These are phyloP conservation scores for Nitzschia palea DNA, from an alignment of 108 stramenopile genomes.

Conservation along the genomic window DNA sequence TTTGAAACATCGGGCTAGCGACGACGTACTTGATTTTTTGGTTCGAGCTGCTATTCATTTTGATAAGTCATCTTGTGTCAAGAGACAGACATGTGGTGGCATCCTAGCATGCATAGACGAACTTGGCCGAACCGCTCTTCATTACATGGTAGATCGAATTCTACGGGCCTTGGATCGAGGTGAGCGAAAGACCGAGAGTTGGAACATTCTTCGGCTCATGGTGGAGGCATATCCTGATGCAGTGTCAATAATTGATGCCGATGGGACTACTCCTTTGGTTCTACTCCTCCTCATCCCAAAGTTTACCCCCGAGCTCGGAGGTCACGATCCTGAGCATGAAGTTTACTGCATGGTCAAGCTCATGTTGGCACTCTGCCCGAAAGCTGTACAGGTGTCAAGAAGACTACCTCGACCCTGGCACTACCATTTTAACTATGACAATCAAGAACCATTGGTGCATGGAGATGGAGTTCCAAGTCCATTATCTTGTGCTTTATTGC, in stretches of 20 bases:
- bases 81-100: background rate
- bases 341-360: slow-evolving; percentile 8
- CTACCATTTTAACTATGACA: background rate
- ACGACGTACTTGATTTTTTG: slow-evolving; percentile 3
- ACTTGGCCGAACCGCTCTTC: slow-evolving; percentile 23
- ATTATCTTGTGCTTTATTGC: slow-evolving; percentile 19
- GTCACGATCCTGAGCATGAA: too few species aligned
- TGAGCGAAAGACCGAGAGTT: background rate
- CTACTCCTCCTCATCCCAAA: slow-evolving; percentile 13
- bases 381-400: slow-evolving; percentile 4
- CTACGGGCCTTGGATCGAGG: slow-evolving; percentile 8
- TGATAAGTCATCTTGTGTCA: background rate
- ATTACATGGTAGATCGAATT: slow-evolving; percentile 22
- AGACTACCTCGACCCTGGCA: slow-evolving; percentile 9
- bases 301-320: background rate
- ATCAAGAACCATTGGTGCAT: background rate
- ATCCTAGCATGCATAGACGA: slow-evolving; percentile 13
- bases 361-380: slow-evolving; percentile 18
- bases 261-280: slow-evolving; percentile 28
- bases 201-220: slow-evolving; percentile 4
- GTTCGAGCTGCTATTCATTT: slow-evolving; percentile 3
- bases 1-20: background rate
- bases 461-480: slow-evolving; percentile 25
- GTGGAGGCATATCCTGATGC: slow-evolving; percentile 9
- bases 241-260: slow-evolving; percentile 13